Percentiles rank a stretch among this genome's conserved stretches.
Evolutionary conservation across 768 basidiomycete species (phyloP).

Genomic region (Naganishia onofrii): DNA sequence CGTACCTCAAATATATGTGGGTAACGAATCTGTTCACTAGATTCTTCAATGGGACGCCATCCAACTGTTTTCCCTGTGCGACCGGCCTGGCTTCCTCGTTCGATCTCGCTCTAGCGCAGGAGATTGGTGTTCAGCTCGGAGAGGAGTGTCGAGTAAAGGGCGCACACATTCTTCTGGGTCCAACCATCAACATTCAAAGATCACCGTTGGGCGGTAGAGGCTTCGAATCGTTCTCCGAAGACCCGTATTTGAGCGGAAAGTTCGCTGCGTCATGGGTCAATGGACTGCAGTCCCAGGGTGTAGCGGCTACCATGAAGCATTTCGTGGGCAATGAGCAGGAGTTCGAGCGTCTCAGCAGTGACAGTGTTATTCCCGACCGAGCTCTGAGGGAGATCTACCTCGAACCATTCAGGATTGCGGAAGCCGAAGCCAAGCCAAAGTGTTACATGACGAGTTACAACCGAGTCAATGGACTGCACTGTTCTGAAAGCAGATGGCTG

Average conservation of each 20-base stretch:
- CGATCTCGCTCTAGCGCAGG: slow-evolving; percentile 60
- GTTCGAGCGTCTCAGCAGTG: slow-evolving; percentile 65
- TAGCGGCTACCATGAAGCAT: slow-evolving; percentile 71
- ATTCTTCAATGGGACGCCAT: slow-evolving; percentile 62
- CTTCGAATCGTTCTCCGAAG: slow-evolving; percentile 73
- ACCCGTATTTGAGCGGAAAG: slow-evolving; percentile 64
- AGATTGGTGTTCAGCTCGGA: slow-evolving; percentile 63
- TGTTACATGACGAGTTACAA: slow-evolving; percentile 57
- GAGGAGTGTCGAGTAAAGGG: slow-evolving; percentile 67
- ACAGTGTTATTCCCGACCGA: slow-evolving; percentile 62
- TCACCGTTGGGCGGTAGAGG: slow-evolving; percentile 49
- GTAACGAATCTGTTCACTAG: not conserved
- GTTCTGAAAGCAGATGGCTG: slow-evolving; percentile 59
- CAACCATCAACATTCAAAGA: slow-evolving; percentile 73
- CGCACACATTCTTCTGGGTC: slow-evolving; percentile 65
- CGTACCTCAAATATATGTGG: too few relatives aligned
- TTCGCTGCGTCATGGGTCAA: slow-evolving; percentile 67
- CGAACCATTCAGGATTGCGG: slow-evolving; percentile 64
- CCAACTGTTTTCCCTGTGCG: slow-evolving; percentile 67
- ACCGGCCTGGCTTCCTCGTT: slow-evolving; percentile 72
- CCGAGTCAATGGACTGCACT: slow-evolving; percentile 63
- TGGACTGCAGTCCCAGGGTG: slow-evolving; percentile 65
- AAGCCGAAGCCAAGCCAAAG: slow-evolving; percentile 51
- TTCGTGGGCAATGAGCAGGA: slow-evolving; percentile 71
- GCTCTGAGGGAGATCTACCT: slow-evolving; percentile 71